A percentile compares a stretch with the other conserved stretches of the same genome.
Evolutionary conservation across 768 basidiomycete genomes (phyloP).

Genomic region (Tricholoma furcatifolium): DNA sequence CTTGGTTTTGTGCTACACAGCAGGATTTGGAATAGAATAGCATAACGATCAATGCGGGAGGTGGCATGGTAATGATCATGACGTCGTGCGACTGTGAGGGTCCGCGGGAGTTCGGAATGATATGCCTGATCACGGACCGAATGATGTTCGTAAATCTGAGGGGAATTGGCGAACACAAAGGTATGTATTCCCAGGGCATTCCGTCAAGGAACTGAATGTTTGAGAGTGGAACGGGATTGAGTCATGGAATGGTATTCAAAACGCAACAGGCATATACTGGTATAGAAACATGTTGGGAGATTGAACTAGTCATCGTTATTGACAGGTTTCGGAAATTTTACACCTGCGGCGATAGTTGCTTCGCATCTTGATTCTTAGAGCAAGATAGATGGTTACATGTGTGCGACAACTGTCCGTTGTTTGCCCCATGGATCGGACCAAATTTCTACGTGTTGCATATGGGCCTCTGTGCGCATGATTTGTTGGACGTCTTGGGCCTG

Average conservation of each 20-base stretch:
- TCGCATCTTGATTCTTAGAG: not conserved
- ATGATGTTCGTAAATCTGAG: too few relatives aligned
- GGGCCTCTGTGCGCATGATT: slow-evolving; percentile 52
- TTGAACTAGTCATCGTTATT: slow-evolving; percentile 1
- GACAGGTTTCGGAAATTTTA: slow-evolving; percentile 4
- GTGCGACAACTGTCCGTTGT: slow-evolving; percentile 68
- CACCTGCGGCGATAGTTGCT: not conserved
- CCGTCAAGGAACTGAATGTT: too few relatives aligned
- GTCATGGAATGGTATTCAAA: too few relatives aligned
- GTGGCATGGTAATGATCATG: slow-evolving; percentile 3
- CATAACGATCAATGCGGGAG: not conserved
- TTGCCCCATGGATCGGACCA: slow-evolving; percentile 84
- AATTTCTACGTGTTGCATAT: slow-evolving; percentile 51
- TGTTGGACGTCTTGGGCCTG: slow-evolving; percentile 64
- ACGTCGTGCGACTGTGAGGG: not conserved
- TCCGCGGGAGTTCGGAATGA: not conserved
- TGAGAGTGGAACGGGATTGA: too few relatives aligned
- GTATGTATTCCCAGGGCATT: too few relatives aligned
- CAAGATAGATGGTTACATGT: slow-evolving; percentile 27
- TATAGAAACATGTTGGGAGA: slow-evolving; percentile 1
- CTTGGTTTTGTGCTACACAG: too few relatives aligned
- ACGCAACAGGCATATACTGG: too few relatives aligned
- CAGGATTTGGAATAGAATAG: too few relatives aligned
- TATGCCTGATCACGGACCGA: too few relatives aligned
- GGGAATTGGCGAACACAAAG: too few relatives aligned